These are phyloP conservation scores for Themeda triandra DNA, from an alignment of 176 grass and related monocot genomes.

Conservation along the genomic window DNA sequence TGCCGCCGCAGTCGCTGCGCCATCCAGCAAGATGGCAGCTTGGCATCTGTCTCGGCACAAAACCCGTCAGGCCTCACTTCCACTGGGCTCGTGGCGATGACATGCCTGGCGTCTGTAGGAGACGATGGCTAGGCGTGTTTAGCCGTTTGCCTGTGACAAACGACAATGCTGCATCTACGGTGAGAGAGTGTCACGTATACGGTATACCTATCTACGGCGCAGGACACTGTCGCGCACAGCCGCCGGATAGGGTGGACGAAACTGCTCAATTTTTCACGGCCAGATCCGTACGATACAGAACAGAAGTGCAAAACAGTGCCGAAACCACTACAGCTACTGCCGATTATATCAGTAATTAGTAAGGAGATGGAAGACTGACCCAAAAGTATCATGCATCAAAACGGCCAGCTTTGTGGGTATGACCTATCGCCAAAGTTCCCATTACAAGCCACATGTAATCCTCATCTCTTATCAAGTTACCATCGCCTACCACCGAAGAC, in stretches of 20 bases:
- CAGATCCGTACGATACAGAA: neutral
- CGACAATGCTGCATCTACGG: too few relatives aligned
- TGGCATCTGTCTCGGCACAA: neutral
- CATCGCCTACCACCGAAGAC: conserved; percentile 22
- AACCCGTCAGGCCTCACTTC: too few relatives aligned
- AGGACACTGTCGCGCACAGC: too few relatives aligned
- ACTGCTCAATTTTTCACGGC: neutral
- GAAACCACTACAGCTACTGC: neutral
- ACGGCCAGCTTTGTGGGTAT: neutral
- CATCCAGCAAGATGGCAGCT: too few relatives aligned
- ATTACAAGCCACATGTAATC: neutral
- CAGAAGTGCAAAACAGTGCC: neutral
- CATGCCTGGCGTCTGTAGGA: too few relatives aligned
- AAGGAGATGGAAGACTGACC: neutral
- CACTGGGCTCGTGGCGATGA: too few relatives aligned
- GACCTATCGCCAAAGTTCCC: neutral
- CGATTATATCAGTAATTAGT: neutral
- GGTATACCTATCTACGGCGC: too few relatives aligned
- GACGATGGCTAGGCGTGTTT: too few relatives aligned
- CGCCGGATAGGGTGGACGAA: neutral
- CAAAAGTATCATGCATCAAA: neutral
- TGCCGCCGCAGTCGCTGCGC: neutral
- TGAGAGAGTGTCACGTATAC: too few relatives aligned
- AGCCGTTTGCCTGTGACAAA: too few relatives aligned
- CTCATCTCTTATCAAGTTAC: conserved; percentile 5